Evolutionary conservation across 2,329 filamentous ascomycete genomes (phyloP).

Genomic region (Epichloe sibirici): DNA sequence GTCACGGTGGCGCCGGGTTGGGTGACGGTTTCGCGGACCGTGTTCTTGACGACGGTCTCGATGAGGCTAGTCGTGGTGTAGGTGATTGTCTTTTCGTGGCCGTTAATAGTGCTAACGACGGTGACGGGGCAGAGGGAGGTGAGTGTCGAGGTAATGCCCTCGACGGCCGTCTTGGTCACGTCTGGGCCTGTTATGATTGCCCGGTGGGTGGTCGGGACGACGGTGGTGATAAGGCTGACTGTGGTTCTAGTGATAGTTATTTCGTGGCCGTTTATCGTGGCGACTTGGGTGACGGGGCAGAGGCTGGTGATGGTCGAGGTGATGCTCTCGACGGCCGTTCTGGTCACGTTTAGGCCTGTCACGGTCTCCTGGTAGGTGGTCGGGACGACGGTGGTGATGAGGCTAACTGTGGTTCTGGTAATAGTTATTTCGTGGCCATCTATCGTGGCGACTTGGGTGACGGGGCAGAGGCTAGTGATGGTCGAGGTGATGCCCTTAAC

Average conservation of each 20-base stretch:
- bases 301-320: background rate
- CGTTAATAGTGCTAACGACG: conserved; percentile 30
- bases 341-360: background rate
- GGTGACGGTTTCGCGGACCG: conserved; percentile 19
- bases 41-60: conserved; percentile 17
- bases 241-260: conserved; percentile 13
- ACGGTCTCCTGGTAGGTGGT: conserved; percentile 12
- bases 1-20: conserved; percentile 6
- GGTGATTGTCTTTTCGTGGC: conserved; percentile 23
- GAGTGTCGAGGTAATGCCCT: conserved; percentile 26
- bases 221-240: conserved; percentile 15
- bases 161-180: conserved; percentile 20
- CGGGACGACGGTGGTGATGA: conserved; percentile 16
- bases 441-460: conserved; percentile 23
- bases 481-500: conserved; percentile 27
- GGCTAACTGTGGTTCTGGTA: conserved; percentile 14
- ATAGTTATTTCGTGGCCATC: conserved; percentile 8
- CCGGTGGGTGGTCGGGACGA: conserved; percentile 9
- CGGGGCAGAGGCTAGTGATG: conserved; percentile 29
- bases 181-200: conserved; percentile 18
- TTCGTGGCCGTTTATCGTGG: conserved; percentile 6
- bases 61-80: conserved; percentile 28
- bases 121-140: conserved; percentile 34
- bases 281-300: background rate
- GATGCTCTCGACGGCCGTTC: background rate